phyloP scores from a whole-genome alignment of 768 basidiomycete genomes.

The Megacollybia marginata region DNA sequence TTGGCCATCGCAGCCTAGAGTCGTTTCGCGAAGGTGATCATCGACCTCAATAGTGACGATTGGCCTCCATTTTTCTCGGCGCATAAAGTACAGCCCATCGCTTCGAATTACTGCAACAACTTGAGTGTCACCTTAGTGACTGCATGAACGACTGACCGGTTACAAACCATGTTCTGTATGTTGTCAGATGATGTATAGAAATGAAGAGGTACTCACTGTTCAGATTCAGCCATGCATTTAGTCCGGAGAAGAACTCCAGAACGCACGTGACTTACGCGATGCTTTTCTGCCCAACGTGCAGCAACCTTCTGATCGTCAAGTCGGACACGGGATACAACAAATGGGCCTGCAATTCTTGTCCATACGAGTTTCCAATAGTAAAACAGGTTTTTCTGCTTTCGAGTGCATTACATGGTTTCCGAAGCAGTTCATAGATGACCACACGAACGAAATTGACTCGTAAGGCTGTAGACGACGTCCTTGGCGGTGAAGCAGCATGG shows the following conservation, averaged over 20 bases:
- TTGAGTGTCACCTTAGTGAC: no score
- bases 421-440: constrained; percentile 62
- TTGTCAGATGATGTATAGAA: no score
- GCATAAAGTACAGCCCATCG: background rate
- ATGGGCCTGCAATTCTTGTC: constrained; percentile 90
- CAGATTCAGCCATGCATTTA: no score
- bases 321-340: constrained; percentile 78
- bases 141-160: no score
- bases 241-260: no score
- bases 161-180: no score
- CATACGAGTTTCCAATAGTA: constrained; percentile 90
- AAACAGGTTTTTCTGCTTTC: constrained; percentile 51
- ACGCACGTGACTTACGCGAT: constrained; percentile 27
- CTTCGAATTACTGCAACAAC: no score
- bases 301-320: constrained; percentile 78
- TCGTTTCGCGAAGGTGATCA: constrained; percentile 44
- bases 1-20: constrained; percentile 63
- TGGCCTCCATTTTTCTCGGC: constrained; percentile 41
- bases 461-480: constrained; percentile 93
- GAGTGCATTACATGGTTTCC: background rate
- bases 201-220: no score
- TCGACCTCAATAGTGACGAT: constrained; percentile 53
- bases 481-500: constrained; percentile 93
- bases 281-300: constrained; percentile 94
- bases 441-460: constrained; percentile 77